These are phyloP conservation scores for Pyrus hybrid DNA, from an alignment of 331 rosid genomes.

Conservation along the genomic window DNA sequence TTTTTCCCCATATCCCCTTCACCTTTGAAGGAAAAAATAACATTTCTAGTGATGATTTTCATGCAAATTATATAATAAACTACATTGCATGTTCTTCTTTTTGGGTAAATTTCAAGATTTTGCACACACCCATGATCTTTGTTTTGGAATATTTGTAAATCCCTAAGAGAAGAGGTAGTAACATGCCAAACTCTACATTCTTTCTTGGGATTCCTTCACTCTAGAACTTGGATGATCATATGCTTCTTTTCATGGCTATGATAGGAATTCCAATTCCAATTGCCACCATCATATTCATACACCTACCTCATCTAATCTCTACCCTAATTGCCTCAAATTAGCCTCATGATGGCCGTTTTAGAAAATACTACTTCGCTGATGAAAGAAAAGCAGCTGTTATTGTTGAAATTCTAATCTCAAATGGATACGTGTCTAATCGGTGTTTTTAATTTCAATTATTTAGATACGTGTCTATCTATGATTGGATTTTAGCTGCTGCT, in stretches of 20 bases:
- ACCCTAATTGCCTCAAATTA: too few species aligned
- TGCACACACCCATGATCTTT: slow-evolving; percentile 22
- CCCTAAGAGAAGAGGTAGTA: slow-evolving; percentile 48
- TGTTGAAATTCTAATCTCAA: too few species aligned
- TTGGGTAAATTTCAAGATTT: slow-evolving; percentile 46
- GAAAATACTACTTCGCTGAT: not conserved
- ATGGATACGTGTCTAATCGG: too few species aligned
- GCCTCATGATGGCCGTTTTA: slow-evolving; percentile 3
- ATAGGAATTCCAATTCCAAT: too few species aligned
- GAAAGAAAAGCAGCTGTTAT: too few species aligned
- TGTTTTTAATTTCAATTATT: too few species aligned
- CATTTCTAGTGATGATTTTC: slow-evolving; percentile 41
- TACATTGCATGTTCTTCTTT: slow-evolving; percentile 3
- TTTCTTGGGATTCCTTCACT: slow-evolving; percentile 20
- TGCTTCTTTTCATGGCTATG: slow-evolving; percentile 17
- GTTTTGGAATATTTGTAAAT: slow-evolving; percentile 36
- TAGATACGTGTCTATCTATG: too few species aligned
- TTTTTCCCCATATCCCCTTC: slow-evolving; percentile 35
- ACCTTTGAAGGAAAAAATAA: slow-evolving; percentile 30
- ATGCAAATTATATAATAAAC: slow-evolving; percentile 43
- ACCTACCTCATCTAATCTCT: too few species aligned
- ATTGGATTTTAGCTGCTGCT: too few species aligned
- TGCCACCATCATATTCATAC: too few species aligned
- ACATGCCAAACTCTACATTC: too few species aligned
- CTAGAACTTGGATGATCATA: slow-evolving; percentile 24